Evolutionary conservation across 768 basidiomycete species (phyloP), one percentile per base, ranked within the genome.

Genomic region (Trametes cubensis): DNA sequence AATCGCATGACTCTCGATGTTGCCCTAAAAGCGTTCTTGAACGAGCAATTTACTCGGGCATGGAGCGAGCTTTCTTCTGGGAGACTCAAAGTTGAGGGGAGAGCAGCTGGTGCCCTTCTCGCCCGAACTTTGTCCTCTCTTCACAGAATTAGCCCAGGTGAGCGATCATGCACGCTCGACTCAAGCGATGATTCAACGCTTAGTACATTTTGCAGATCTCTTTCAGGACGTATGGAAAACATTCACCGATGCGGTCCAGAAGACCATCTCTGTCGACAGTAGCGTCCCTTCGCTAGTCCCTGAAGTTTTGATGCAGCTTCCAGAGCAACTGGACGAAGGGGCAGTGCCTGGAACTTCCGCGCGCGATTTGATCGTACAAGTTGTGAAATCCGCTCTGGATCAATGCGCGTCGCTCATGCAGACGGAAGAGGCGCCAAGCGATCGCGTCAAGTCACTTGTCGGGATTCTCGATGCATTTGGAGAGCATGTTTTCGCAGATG

Each of bases 381-480:
- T 81, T 4, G 62, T 84, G 21, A 66, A 71, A 7, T 66, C 64
- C 0, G 67, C 78, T n/a, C 63, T 82, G 5, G 65, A 67, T 55
- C 74, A 61, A 38, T 75, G 78, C 45, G 72, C 75, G 41, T 57
- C 63, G 3, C 55, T 70, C 14, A 66, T 77, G 15, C 58, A 60
- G 15, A 59, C 61, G 50, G 59, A 60, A 62, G 67, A 70, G 17
- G 61, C 67, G 28, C 62, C 44, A 4, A 59, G 72, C 15, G 60
- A 44, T 15, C 61, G 58, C 18, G 60, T 74, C 1, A 52, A 48
- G 18, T 66, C 70, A 26, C 70, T 86, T 28, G 75, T 80, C 15
- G 74, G 74, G 41, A 72, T 88, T 38, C 66, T 90, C 44, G 76
- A 80, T 11, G 75, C 78, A 6, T 89, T 90, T 62, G 82, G 82